Base-by-base conservation (phyloP, 2,329 filamentous ascomycete species). In the Diaporthe velutina region DNA sequence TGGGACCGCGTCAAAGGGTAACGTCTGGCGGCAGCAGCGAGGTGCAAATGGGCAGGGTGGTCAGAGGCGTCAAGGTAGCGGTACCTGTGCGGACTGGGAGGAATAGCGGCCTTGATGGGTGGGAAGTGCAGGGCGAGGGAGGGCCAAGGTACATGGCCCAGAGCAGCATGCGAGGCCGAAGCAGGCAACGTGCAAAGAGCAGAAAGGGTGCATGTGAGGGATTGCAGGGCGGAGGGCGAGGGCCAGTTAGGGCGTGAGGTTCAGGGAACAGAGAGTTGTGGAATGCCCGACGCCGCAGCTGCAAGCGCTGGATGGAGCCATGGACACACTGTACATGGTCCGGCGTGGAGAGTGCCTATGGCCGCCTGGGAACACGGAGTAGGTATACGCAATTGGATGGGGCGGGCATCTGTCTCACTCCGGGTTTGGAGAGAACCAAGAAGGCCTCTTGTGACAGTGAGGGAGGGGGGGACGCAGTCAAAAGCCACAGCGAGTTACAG, bases 231-330 rank as follows among this genome's bases (percentile, higher is more conserved):
- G 19, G 35, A 58, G 40, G 33, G 35, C 17, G 42, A 48, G n/a
- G 58, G 70, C 70, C 70, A 72, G 33, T 67, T 64, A 72, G 45
- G 70, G 70, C 50, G 57, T 64, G 70, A 72, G 70, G 57, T 38
- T 33, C 70, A 72, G 57, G 70, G 45, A 64, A 52, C 58, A 64
- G 70, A 72, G 33, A 45, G 35, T 61, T 64, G 57, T 64, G 57
- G 54, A 72, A 50, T 52, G 70, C 48, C 70, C 57, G 42, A 61
- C 45, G 70, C 70, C 57, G 70, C 70, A 72, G 70, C 55, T 72
- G 58, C 70, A 72, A 54, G 70, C 45, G 57, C 57, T 72, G 55
- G 45, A 72, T 50, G 70, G 61, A 67, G 64, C 30, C 45, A 67
- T 71, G 58, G 42, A 71, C 35, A 71, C 55, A 54, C 58, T 58